Evolutionary conservation across 2,329 filamentous ascomycete genomes (phyloP).

Genomic region (Sarocladium kiliense): DNA sequence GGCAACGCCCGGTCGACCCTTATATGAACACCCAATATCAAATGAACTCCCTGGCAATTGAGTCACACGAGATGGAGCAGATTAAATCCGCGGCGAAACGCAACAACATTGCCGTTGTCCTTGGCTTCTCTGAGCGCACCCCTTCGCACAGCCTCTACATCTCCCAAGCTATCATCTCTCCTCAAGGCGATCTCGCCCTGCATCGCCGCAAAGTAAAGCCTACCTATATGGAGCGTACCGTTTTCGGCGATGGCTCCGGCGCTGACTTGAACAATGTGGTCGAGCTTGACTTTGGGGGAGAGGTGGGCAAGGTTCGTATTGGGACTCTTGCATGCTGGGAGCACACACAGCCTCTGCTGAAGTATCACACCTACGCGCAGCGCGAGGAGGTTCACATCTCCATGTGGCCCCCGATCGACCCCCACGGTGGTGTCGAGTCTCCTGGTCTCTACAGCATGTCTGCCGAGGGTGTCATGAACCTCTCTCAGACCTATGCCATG

Average conservation of each 20-base stretch:
- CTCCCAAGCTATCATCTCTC: slow-evolving; percentile 37
- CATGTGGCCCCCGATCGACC: slow-evolving; percentile 36
- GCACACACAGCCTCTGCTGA: slow-evolving; percentile 44
- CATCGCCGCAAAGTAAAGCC: slow-evolving; percentile 46
- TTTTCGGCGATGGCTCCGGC: slow-evolving; percentile 41
- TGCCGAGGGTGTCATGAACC: slow-evolving; percentile 30
- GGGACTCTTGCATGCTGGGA: slow-evolving; percentile 46
- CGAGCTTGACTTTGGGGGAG: slow-evolving; percentile 28
- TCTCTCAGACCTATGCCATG: slow-evolving; percentile 51
- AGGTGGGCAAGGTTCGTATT: slow-evolving; percentile 26
- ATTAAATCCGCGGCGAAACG: slow-evolving; percentile 28
- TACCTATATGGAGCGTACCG: slow-evolving; percentile 46
- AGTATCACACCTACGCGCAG: slow-evolving; percentile 38
- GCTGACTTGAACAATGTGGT: slow-evolving; percentile 34
- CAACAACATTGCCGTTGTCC: slow-evolving; percentile 32
- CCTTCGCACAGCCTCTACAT: slow-evolving; percentile 35
- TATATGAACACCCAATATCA: slow-evolving; percentile 26
- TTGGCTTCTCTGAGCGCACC: slow-evolving; percentile 38
- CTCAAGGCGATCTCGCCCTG: slow-evolving; percentile 31
- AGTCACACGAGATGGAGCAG: slow-evolving; percentile 33
- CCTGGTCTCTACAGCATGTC: slow-evolving; percentile 25
- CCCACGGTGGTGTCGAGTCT: slow-evolving; percentile 14
- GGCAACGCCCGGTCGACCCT: slow-evolving; percentile 20
- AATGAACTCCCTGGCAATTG: slow-evolving; percentile 33
- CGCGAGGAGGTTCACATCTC: slow-evolving; percentile 41